Evolutionary conservation across 139 green algal genomes (phyloP).

Genomic region (Limnomonas spitsbergensis): DNA sequence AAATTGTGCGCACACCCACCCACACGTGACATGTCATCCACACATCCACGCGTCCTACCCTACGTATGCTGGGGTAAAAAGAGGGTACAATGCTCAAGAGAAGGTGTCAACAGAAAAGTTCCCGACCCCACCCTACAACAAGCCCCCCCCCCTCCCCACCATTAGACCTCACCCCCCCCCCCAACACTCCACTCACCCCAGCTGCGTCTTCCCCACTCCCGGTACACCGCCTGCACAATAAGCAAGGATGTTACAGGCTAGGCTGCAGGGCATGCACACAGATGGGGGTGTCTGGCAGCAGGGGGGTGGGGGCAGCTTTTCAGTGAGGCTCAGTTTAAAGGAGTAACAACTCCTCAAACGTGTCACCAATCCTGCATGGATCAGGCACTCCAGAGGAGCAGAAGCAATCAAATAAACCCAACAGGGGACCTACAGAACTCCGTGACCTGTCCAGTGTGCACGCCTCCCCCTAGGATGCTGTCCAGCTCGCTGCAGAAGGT

Average conservation of each 20-base stretch:
- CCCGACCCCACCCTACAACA: neutral
- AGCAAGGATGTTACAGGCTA: no score
- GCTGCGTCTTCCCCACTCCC: constrained; percentile 85
- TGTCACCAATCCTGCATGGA: no score
- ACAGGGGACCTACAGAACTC: constrained; percentile 40
- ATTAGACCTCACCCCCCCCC: no score
- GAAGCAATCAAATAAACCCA: neutral
- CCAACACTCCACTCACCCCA: constrained; percentile 55
- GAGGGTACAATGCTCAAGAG: neutral
- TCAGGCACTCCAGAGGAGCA: no score
- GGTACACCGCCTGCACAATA: constrained; percentile 67
- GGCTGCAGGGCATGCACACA: no score
- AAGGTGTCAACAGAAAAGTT: neutral
- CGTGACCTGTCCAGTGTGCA: constrained; percentile 24
- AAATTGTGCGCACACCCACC: no score
- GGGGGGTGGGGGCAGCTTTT: no score
- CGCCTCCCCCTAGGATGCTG: constrained; percentile 33
- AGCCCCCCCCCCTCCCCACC: neutral
- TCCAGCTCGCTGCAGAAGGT: constrained; percentile 37
- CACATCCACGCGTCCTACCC: no score
- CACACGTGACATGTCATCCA: no score
- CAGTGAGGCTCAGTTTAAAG: no score
- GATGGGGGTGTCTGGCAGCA: no score
- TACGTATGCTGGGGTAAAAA: neutral
- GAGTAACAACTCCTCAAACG: no score